Evolutionary conservation across 192 early-diverging fungal species (phyloP).

Genomic region (Pilobolus umbonatus): DNA sequence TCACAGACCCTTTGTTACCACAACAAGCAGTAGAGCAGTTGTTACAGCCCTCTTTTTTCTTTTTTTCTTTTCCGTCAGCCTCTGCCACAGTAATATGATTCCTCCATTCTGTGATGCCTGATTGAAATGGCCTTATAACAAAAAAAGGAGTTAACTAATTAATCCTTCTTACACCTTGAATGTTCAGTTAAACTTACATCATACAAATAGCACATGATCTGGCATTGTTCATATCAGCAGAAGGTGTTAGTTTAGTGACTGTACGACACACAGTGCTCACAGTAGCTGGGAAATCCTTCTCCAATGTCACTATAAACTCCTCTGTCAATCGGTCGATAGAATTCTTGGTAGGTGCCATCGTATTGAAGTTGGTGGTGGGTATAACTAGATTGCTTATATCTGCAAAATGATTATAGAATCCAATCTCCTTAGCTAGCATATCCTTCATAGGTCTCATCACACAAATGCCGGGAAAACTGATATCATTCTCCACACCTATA

Average conservation of each 20-base stretch:
- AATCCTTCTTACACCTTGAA: no score
- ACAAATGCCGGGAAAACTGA: slow-evolving; percentile 50
- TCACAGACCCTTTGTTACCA: neutral
- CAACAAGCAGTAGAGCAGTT: slow-evolving; percentile 5
- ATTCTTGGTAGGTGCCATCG: slow-evolving; percentile 42
- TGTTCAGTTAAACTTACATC: slow-evolving; percentile 43
- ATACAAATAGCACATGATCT: slow-evolving; percentile 60
- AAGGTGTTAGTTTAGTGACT: slow-evolving; percentile 65
- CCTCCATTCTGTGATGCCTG: slow-evolving; percentile 43
- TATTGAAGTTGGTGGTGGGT: slow-evolving; percentile 45
- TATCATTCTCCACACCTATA: slow-evolving; percentile 49
- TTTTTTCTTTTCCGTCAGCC: neutral
- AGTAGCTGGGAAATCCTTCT: slow-evolving; percentile 79
- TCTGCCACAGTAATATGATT: slow-evolving; percentile 40
- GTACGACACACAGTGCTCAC: slow-evolving; percentile 81
- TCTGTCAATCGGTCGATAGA: slow-evolving; percentile 64
- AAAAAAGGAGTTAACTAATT: neutral
- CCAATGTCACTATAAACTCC: slow-evolving; percentile 76
- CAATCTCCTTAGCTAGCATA: slow-evolving; percentile 73
- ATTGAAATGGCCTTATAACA: slow-evolving; percentile 38
- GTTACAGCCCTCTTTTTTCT: slow-evolving; percentile 13
- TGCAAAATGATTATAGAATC: slow-evolving; percentile 56
- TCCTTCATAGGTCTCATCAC: slow-evolving; percentile 80
- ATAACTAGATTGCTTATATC: slow-evolving; percentile 36
- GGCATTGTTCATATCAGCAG: slow-evolving; percentile 38